Base-by-base conservation (phyloP, 495 filamentous ascomycete genomes). In the Aspergillus sparsus region DNA sequence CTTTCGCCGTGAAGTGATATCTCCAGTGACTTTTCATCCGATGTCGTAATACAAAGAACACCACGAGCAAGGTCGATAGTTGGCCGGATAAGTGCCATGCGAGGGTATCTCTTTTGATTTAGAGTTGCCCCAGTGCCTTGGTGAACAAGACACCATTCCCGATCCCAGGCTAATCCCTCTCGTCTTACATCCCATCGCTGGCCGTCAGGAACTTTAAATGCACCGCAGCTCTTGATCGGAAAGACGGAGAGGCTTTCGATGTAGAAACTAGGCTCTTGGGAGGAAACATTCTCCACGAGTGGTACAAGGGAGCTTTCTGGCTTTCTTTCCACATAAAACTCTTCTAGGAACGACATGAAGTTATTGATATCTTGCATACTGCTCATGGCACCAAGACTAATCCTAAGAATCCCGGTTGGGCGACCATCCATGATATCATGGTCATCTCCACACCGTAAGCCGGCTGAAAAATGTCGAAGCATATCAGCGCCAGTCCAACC, bases 91-190 rank as follows among this genome's bases (percentile, higher is more conserved):
- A 96, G 80, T 5, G 90, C 86, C 92, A 97, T 96, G 15, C 78
- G 81, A 3, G 90, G 90, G 66, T 95, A 86, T 56, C 83, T 78
- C 72, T 96, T 96, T 69, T 95, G 91, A 62, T 82, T 93, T 50
- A 97, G 73, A 0, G 86, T 89, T 49, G 83, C 83, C 0, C 87
- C 87, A 2, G 91, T 92, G 8, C 90, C 89, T 66, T 87, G 84
- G 68, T 96, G 91, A 13, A 97, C 82, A 13, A 97, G 73, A 68
- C 91, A 96, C 93, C 93, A 97, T 73, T 97, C 93, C 52, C 92
- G 77, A 70, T 97, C 93, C 92, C 92, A 96, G 15, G 87, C 88
- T 6, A 97, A 75, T 0, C 93, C 93, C 72, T 95, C 89, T 13
- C 77, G 74, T 49, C 79, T 83, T 31, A 96, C 81, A 67, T 90